Evolutionary conservation across 1,139 yeast species (phyloP), one percentile per base, ranked within the genome.

Genomic region (Geotrichum europaeum): DNA sequence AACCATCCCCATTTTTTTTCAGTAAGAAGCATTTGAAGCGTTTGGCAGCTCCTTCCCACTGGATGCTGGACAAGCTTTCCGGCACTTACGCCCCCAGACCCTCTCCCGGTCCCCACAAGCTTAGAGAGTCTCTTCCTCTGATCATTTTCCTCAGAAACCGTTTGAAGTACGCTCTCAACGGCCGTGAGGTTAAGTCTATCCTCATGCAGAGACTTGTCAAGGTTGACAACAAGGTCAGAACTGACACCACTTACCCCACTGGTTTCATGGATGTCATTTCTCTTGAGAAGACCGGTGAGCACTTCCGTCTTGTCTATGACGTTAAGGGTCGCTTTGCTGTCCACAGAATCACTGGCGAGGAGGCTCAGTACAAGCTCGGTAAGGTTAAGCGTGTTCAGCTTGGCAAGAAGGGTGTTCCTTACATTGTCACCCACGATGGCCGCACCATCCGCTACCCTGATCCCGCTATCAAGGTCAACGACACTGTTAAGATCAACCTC

Each of bases 51-150:
- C 99, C 99, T 85, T 88, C 92, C 85, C 99, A 95, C 88, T 95
- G 99, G 99, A 89, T 95, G 96, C 89, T 95, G 86, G 99, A 94
- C 96, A 95, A 95, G 85, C 85, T 95, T 84, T 89, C 97, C 80
- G 99, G 99, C 78, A 85, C 91, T 78, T 94, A 94, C 81, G 99
- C 99, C 72, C 99, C 99, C 84, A 92, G 98, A 86, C 96, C 98
- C 78, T 90, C 97, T 69, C 87, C 96, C 73, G 99, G 99, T 85
- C 99, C 99, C 79, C 99, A 94, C 87, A 94, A 94, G 84, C 87
- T 92, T 81, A 88, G 99, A 83, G 99, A 94, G 84, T 94, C 97
- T 66, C 88, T 94, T 78, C 99, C 99, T 78, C 87, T 94, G 82
- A 85, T 94, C 77, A 94, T 94, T 73, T 94, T 94, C 86, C 84